Evolutionary conservation across 148 eudicot genomes (phyloP), one percentile per base, ranked within the genome.

Genomic region (Agrostemma githago): DNA sequence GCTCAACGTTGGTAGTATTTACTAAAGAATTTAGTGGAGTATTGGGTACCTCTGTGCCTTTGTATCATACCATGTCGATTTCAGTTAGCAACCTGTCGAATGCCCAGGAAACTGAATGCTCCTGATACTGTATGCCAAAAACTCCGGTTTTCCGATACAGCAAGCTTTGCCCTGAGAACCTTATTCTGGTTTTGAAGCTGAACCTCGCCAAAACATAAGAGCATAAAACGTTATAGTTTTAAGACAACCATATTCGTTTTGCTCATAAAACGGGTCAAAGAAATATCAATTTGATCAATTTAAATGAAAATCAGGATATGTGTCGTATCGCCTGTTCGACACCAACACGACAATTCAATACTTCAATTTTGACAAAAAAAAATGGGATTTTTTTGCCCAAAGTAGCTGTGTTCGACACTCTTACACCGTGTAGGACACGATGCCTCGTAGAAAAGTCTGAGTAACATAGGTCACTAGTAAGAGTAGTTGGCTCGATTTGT

Each of bases 141-240:
- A 73, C 84, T 72, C 44, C 46, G 21, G 34, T 75, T 79, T 74
- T 84, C 80, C 68, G 77, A 78, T 51, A 78, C 78, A 70, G 72
- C 73, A 68, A 80, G 71, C 71, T 79, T 84, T 80, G 77, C 79
- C 80, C 76, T 80, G 44, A 84, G 86, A 74, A 21, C 67, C 71
- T 73, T 76, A 72, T 84, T 89, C 74, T 87, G 83, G 77, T 76
- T 84, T 83, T 73, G 71, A 66, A 89, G 83, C 90, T 87, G 84
- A 57, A 42, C 62, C 58, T 61, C 20, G 10, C 58, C 68, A 44
- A 76, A 61, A 19, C 16, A 48, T 16, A 21, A 4, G 34, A 26
- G 10, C 70, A 51, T 21, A 62, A 56, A 26, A 59, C 62, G 64
- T 4, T n/a, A n/a, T n/a, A n/a, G n/a, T n/a, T 26, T 12, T 8